Conservation (phyloP, 371 early-diverging fungal species). For the Polyrhizophydium stewartii region DNA sequence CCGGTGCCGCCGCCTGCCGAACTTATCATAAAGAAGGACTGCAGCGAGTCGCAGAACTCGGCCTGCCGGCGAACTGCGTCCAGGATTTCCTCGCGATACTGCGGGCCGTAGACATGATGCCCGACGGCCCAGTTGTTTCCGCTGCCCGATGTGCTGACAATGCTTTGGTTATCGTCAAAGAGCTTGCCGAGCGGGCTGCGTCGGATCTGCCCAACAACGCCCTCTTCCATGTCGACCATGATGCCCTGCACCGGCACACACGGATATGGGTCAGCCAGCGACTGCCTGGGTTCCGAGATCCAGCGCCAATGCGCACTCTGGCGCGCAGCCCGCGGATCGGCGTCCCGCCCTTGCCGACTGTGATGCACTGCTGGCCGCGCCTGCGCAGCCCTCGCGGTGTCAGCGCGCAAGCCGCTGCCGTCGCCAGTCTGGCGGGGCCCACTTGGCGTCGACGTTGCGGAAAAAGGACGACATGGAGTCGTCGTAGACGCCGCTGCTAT, state of each 20-base stretch:
- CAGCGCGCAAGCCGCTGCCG: background rate
- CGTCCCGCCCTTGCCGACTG: slow-evolving; percentile 21
- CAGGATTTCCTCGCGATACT: slow-evolving; percentile 39
- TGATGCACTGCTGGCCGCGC: slow-evolving; percentile 9
- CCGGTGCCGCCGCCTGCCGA: slow-evolving; percentile 75
- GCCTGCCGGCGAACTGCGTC: slow-evolving; percentile 54
- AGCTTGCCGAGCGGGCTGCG: slow-evolving; percentile 30
- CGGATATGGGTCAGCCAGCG: background rate
- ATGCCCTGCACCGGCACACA: slow-evolving; percentile 18
- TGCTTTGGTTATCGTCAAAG: slow-evolving; percentile 38
- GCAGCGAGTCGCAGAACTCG: slow-evolving; percentile 61
- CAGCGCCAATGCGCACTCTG: slow-evolving; percentile 10
- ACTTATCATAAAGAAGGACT: slow-evolving; percentile 52
- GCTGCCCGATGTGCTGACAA: slow-evolving; percentile 38
- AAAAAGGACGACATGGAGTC: slow-evolving; percentile 46
- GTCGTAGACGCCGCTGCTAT: slow-evolving; percentile 30
- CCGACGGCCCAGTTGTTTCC: slow-evolving; percentile 59
- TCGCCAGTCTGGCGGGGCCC: background rate
- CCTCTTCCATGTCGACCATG: slow-evolving; percentile 56
- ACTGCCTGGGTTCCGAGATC: background rate
- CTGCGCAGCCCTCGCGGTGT: background rate
- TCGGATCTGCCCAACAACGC: slow-evolving; percentile 38
- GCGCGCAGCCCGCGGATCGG: slow-evolving; percentile 27
- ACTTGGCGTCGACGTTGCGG: slow-evolving; percentile 29
- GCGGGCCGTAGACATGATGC: slow-evolving; percentile 44